A percentile compares a stretch with the other conserved stretches of the same genome.
These are phyloP conservation scores for Alternaria sp. DNA, from an alignment of 2,329 filamentous ascomycete genomes.

Conservation along the genomic window DNA sequence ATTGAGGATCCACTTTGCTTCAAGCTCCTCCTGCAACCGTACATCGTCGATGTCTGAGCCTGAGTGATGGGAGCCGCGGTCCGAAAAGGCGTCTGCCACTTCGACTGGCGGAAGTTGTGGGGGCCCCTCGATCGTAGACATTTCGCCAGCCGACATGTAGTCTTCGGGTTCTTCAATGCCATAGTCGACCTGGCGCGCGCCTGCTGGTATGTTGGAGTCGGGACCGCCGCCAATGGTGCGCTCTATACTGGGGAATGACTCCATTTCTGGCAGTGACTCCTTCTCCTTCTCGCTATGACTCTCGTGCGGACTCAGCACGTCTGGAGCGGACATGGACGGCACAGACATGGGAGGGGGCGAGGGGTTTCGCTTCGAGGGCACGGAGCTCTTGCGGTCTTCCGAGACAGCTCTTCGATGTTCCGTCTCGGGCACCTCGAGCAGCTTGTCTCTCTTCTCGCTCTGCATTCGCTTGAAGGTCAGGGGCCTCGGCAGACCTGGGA, in stretches of 20 bases:
- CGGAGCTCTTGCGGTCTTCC: slow-evolving; percentile 69
- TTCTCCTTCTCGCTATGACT: slow-evolving; percentile 32
- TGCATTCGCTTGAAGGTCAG: slow-evolving; percentile 83
- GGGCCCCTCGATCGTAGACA: not conserved
- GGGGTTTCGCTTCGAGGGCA: slow-evolving; percentile 55
- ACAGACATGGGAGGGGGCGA: slow-evolving; percentile 48
- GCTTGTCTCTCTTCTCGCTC: slow-evolving; percentile 77
- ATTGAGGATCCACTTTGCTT: slow-evolving; percentile 92
- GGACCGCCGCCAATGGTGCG: slow-evolving; percentile 40
- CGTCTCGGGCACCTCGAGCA: slow-evolving; percentile 68
- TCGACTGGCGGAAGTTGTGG: slow-evolving; percentile 33
- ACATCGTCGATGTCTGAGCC: slow-evolving; percentile 58
- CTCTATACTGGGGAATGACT: not conserved
- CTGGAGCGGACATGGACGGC: slow-evolving; percentile 49
- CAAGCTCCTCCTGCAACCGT: slow-evolving; percentile 79
- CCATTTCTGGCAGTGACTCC: slow-evolving; percentile 4
- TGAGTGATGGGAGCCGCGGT: slow-evolving; percentile 41
- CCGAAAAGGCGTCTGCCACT: slow-evolving; percentile 35
- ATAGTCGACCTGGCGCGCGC: slow-evolving; percentile 45
- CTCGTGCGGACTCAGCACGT: slow-evolving; percentile 42
- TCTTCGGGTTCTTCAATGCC: slow-evolving; percentile 31
- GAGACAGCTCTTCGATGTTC: slow-evolving; percentile 78
- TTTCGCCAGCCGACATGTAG: slow-evolving; percentile 23
- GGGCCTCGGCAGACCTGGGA: slow-evolving; percentile 76
- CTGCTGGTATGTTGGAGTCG: slow-evolving; percentile 41